phyloP scores from a whole-genome alignment of 139 green algal genomes.

The Micractinium sp. region DNA sequence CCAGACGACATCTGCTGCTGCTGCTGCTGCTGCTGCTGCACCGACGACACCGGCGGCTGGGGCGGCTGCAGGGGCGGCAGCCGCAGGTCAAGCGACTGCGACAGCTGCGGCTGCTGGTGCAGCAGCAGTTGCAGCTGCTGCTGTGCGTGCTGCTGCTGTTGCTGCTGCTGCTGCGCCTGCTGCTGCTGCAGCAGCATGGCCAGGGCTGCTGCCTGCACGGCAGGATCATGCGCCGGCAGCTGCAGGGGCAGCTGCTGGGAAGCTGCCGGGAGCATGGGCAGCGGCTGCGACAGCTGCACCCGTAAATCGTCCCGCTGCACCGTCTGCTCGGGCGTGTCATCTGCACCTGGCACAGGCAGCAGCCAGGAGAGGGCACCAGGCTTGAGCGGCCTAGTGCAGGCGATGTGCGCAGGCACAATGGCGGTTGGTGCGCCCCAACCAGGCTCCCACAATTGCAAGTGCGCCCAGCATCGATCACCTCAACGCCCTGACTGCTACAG shows the following conservation, averaged over 20 bases:
- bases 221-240: neutral
- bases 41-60: neutral
- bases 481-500: neutral
- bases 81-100: neutral
- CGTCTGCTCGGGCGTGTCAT: conserved; percentile 10
- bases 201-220: conserved; percentile 16
- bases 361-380: neutral
- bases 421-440: neutral
- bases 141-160: neutral
- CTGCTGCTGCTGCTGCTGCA: neutral
- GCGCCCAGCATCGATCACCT: too few species aligned
- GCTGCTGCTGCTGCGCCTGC: neutral
- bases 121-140: neutral
- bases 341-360: neutral
- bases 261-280: neutral
- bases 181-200: conserved; percentile 3
- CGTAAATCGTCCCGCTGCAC: neutral
- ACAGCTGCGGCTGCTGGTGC: neutral
- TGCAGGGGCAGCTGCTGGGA: neutral
- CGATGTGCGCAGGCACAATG: neutral
- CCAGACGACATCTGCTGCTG: neutral
- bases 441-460: neutral
- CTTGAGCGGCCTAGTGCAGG: neutral
- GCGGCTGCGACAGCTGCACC: neutral
- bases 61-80: neutral